A percentile compares a stretch with the other conserved stretches of the same genome.
Conservation (phyloP, 441 rosid species). For the Brassica balearica region DNA sequence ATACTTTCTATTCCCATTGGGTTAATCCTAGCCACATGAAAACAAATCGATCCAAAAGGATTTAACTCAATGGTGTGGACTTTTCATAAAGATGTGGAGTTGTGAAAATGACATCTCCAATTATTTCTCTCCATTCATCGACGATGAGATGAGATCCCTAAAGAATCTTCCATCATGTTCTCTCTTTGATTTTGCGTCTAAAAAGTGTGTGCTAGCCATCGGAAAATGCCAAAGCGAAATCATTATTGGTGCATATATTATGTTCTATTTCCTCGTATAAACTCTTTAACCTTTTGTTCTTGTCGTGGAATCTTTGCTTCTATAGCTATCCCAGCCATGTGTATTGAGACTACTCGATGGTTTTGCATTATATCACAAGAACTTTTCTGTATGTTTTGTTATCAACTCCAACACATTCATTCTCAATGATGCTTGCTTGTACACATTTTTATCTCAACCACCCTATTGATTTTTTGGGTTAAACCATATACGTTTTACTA, state of each 20-base stretch:
- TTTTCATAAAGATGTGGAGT: constrained; percentile 24
- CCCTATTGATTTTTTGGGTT: neutral
- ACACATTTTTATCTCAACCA: neutral
- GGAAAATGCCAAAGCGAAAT: constrained; percentile 26
- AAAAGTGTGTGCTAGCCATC: constrained; percentile 26
- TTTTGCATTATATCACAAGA: neutral
- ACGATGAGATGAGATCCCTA: constrained; percentile 32
- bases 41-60: constrained; percentile 9
- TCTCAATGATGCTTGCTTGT: constrained; percentile 10
- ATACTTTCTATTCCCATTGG: neutral
- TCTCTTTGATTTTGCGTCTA: neutral
- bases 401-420: constrained; percentile 1
- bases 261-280: constrained; percentile 8
- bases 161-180: constrained; percentile 40
- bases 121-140: constrained; percentile 30
- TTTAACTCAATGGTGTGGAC: constrained; percentile 24
- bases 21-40: constrained; percentile 22
- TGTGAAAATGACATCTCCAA: constrained; percentile 35
- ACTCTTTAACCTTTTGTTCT: neutral
- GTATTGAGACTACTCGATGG: neutral
- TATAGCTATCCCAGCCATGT: neutral
- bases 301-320: constrained; percentile 9
- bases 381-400: neutral
- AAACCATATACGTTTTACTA: neutral
- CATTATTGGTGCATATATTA: constrained; percentile 9